phyloP scores from a whole-genome alignment of 345 rosid genomes.

The Diplotaxis tenuifolia region DNA sequence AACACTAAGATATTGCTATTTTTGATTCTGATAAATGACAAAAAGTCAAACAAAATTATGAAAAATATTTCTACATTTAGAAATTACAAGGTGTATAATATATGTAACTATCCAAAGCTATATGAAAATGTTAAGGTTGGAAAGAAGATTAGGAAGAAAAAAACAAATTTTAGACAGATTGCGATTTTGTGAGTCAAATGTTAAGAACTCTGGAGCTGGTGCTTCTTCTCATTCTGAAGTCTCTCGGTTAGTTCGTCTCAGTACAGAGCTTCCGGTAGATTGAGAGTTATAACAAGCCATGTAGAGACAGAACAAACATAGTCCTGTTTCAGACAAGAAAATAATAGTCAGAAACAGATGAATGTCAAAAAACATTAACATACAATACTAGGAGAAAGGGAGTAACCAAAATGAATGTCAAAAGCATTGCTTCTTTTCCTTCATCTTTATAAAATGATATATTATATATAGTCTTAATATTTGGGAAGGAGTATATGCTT shows the following conservation, averaged over 20 bases:
- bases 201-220: neutral
- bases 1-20: too few species aligned
- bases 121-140: neutral
- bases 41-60: neutral
- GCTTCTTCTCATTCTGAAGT: slow-evolving; percentile 23
- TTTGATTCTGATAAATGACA: neutral
- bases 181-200: neutral
- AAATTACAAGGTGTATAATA: neutral
- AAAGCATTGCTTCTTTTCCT: neutral
- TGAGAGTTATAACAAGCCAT: slow-evolving; percentile 54
- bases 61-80: neutral
- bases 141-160: neutral
- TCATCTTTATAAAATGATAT: neutral
- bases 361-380: too few species aligned
- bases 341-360: neutral
- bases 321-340: slow-evolving; percentile 45
- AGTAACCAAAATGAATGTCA: neutral
- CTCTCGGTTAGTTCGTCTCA: slow-evolving; percentile 39
- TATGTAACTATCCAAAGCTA: neutral
- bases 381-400: too few species aligned
- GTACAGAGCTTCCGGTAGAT: slow-evolving; percentile 35
- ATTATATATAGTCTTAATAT: neutral
- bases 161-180: neutral
- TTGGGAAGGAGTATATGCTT: neutral
- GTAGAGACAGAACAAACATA: slow-evolving; percentile 77